Conservation (phyloP, 495 filamentous ascomycete species). For the Penicillium salamii region DNA sequence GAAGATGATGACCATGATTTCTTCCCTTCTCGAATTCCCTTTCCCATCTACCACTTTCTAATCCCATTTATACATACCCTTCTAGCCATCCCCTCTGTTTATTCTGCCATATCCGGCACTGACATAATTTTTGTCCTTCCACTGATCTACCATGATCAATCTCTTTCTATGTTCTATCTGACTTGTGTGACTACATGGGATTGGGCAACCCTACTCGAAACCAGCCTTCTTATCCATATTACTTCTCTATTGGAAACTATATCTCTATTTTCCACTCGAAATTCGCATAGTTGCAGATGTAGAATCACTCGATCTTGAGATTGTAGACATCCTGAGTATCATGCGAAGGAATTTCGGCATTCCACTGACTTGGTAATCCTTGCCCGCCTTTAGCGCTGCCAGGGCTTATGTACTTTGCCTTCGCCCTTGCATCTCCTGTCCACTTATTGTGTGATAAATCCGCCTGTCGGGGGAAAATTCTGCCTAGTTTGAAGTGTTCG, state of each 20-base stretch:
- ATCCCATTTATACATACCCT: slow-evolving; percentile 15
- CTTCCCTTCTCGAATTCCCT: slow-evolving; percentile 2
- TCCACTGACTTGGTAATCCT: slow-evolving; percentile 11
- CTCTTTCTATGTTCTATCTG: slow-evolving; percentile 4
- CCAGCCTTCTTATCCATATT: not conserved
- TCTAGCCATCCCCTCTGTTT: slow-evolving; percentile 8
- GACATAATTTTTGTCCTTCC: not conserved
- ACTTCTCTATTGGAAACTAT: not conserved
- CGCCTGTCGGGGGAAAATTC: too few species aligned
- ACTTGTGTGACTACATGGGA: slow-evolving; percentile 7
- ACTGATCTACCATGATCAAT: slow-evolving; percentile 4
- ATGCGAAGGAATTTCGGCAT: slow-evolving; percentile 20
- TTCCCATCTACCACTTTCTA: slow-evolving; percentile 19
- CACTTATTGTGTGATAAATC: slow-evolving; percentile 4
- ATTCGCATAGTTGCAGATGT: too few species aligned
- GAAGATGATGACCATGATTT: slow-evolving; percentile 19
- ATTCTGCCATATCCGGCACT: not conserved
- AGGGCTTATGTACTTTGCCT: slow-evolving; percentile 3
- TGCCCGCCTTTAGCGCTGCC: not conserved
- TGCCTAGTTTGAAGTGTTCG: not conserved
- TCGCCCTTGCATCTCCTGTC: slow-evolving; percentile 8
- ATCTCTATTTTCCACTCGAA: not conserved
- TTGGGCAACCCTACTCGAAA: slow-evolving; percentile 1
- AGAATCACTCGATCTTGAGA: too few species aligned
- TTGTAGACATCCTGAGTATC: too few species aligned